phyloP scores from a whole-genome alignment of 768 basidiomycete genomes.

The Rhodotorula graminis region DNA sequence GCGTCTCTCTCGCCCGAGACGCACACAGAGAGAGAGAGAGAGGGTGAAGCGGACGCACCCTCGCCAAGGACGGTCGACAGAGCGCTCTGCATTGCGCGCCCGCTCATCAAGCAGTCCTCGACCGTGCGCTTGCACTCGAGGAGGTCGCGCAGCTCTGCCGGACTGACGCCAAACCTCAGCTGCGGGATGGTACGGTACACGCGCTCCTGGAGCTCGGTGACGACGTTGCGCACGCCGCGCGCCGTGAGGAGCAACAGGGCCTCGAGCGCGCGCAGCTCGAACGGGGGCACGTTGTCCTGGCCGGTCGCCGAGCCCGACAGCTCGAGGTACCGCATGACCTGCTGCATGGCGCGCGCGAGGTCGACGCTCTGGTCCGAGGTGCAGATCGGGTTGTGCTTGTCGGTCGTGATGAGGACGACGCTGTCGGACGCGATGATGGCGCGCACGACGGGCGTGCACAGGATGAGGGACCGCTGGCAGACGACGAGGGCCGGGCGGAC shows the following conservation, averaged over 20 bases:
- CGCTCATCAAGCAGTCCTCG: conserved; percentile 26
- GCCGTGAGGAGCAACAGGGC: conserved; percentile 30
- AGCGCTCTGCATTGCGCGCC: conserved; percentile 26
- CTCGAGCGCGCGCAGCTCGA: conserved; percentile 34
- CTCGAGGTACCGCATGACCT: conserved; percentile 23
- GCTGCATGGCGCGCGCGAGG: conserved; percentile 19
- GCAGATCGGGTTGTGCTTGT: conserved; percentile 32
- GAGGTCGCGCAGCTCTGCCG: conserved; percentile 30
- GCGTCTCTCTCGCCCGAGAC: no score
- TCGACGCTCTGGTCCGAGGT: conserved; percentile 5
- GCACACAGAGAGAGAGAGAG: neutral
- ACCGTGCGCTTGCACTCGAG: conserved; percentile 32
- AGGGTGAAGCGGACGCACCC: conserved; percentile 3
- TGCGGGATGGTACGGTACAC: conserved; percentile 24
- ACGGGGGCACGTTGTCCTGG: conserved; percentile 12
- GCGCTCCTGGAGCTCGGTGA: conserved; percentile 20
- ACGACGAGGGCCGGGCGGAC: conserved; percentile 32
- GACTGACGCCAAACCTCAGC: conserved; percentile 29
- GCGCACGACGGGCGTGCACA: conserved; percentile 31
- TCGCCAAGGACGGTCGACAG: conserved; percentile 18
- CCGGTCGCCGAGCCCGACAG: conserved; percentile 9
- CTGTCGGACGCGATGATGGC: conserved; percentile 29
- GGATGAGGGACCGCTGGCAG: conserved; percentile 16
- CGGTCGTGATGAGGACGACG: conserved; percentile 25
- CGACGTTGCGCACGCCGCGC: conserved; percentile 20